These are phyloP conservation scores for Pseudopithomyces chartarum DNA, from an alignment of 2,329 filamentous ascomycete species.

Conservation along the genomic window DNA sequence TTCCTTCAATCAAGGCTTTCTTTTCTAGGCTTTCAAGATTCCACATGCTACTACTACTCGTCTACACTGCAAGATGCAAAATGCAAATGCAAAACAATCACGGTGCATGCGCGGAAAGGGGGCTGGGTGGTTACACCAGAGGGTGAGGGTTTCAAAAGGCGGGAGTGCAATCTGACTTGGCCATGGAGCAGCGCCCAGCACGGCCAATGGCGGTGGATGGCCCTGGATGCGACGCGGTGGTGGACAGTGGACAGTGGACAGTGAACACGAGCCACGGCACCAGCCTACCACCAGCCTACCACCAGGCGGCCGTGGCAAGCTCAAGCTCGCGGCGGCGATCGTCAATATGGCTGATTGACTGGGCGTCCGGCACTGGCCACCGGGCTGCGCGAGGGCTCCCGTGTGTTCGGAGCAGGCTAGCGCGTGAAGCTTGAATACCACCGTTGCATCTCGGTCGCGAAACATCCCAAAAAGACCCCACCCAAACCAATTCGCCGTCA, in stretches of 20 bases:
- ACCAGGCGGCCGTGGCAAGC: constrained; percentile 7
- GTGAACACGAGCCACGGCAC: neutral
- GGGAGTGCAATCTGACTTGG: constrained; percentile 1
- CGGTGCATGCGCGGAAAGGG: constrained; percentile 7
- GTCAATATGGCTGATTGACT: constrained; percentile 33
- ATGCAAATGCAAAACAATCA: too few relatives aligned
- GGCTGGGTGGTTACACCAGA: neutral
- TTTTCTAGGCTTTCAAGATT: neutral
- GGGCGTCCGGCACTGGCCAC: constrained; percentile 21
- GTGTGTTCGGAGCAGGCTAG: constrained; percentile 25
- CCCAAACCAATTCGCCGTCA: constrained; percentile 33
- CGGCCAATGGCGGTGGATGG: neutral
- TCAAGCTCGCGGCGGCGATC: constrained; percentile 16
- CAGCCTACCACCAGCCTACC: neutral
- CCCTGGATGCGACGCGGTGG: constrained; percentile 1
- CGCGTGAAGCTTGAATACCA: constrained; percentile 6
- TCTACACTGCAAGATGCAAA: too few relatives aligned
- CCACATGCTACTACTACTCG: neutral
- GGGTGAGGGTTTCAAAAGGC: neutral
- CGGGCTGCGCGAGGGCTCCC: constrained; percentile 10
- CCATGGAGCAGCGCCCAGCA: neutral
- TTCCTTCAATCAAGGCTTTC: constrained; percentile 12
- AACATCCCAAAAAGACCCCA: constrained; percentile 31
- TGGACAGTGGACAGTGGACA: too few relatives aligned
- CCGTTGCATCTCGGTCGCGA: constrained; percentile 1